phyloP scores from a whole-genome alignment of 306 rosid species.

The Cyclanthera cordifolia region DNA sequence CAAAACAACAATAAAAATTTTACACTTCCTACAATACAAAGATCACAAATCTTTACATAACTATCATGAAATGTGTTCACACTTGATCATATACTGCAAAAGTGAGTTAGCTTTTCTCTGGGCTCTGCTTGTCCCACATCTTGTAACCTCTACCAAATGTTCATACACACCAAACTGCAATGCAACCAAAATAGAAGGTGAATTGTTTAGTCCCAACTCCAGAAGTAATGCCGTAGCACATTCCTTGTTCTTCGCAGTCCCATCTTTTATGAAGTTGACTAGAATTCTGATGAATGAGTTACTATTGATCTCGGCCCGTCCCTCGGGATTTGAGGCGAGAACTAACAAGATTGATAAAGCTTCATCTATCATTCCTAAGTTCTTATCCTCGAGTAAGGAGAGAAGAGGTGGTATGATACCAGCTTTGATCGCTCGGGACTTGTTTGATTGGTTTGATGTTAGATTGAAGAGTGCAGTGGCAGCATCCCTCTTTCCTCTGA shows the following conservation, averaged over 20 bases:
- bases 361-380: slow-evolving; percentile 70
- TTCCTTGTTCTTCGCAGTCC: slow-evolving; percentile 77
- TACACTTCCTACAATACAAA: neutral
- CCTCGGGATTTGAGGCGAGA: slow-evolving; percentile 51
- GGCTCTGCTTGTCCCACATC: slow-evolving; percentile 66
- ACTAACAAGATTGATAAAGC: slow-evolving; percentile 64
- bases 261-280: slow-evolving; percentile 40
- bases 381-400: slow-evolving; percentile 34
- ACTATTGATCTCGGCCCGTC: slow-evolving; percentile 47
- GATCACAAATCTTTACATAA: neutral
- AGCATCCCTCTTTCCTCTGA: slow-evolving; percentile 80
- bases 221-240: slow-evolving; percentile 71
- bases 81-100: slow-evolving; percentile 53
- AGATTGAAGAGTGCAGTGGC: slow-evolving; percentile 69
- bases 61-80: slow-evolving; percentile 47
- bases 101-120: slow-evolving; percentile 69
- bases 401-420: slow-evolving; percentile 55
- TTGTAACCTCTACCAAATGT: slow-evolving; percentile 42
- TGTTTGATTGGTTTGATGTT: slow-evolving; percentile 47
- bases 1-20: neutral
- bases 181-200: slow-evolving; percentile 54
- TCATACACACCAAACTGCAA: slow-evolving; percentile 71
- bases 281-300: slow-evolving; percentile 58
- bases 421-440: slow-evolving; percentile 53
- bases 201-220: slow-evolving; percentile 50